Conservation (phyloP, 306 rosid species). For the Casuarina cunninghamiana region DNA sequence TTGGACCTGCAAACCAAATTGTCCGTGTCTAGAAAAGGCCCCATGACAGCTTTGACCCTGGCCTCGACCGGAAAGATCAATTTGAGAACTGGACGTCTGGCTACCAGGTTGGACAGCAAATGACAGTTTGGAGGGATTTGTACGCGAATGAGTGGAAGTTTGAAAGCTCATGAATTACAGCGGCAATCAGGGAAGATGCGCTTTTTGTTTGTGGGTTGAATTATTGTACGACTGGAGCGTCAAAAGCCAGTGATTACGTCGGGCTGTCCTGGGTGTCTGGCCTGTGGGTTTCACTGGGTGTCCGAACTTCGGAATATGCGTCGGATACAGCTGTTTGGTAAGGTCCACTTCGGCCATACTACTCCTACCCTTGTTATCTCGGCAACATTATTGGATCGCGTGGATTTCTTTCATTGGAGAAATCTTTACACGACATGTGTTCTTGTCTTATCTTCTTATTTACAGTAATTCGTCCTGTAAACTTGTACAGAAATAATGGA, state of each 20-base stretch:
- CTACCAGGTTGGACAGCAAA: background rate
- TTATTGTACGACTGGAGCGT: conserved; percentile 2
- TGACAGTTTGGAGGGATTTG: background rate
- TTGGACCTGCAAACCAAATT: too few relatives aligned
- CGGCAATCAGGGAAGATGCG: background rate
- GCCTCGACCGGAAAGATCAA: too few relatives aligned
- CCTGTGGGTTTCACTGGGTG: background rate
- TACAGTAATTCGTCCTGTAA: background rate
- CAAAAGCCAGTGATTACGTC: background rate
- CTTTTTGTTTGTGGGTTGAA: background rate
- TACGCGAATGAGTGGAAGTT: background rate
- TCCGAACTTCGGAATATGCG: background rate
- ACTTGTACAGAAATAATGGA: background rate
- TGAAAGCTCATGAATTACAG: background rate
- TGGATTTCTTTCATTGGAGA: too few relatives aligned
- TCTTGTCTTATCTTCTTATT: too few relatives aligned
- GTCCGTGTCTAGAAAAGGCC: too few relatives aligned
- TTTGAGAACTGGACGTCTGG: background rate
- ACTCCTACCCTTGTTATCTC: background rate
- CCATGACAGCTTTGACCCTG: too few relatives aligned
- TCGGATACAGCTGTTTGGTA: background rate
- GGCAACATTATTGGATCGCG: background rate
- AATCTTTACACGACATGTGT: too few relatives aligned
- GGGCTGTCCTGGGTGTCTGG: background rate
- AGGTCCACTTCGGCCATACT: background rate